phyloP scores from a whole-genome alignment of 345 rosid genomes.

The Populus alba region DNA sequence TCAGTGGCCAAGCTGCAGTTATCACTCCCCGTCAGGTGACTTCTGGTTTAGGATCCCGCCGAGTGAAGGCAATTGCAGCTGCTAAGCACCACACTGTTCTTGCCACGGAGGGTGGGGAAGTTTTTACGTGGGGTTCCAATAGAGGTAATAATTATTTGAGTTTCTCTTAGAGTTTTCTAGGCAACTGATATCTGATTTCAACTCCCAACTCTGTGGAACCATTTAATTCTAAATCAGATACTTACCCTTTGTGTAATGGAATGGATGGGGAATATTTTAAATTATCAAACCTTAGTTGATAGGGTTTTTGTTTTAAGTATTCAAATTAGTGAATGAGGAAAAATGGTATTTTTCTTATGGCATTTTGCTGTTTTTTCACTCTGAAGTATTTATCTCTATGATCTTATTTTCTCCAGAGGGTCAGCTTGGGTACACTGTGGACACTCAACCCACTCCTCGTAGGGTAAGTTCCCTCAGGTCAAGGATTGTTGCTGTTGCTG shows the following conservation, averaged over 20 bases:
- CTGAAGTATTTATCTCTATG: conserved; percentile 18
- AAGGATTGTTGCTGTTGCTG: conserved; percentile 84
- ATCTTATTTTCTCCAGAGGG: conserved; percentile 66
- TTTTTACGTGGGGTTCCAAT: conserved; percentile 97
- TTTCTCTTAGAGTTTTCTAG: not conserved
- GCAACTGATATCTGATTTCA: conserved; percentile 4
- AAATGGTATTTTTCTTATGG: not conserved
- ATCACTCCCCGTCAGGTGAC: conserved; percentile 94
- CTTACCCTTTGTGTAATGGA: not conserved
- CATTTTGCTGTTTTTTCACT: conserved; percentile 1
- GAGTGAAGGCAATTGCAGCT: conserved; percentile 91
- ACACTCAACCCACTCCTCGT: conserved; percentile 95
- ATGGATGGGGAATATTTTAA: not conserved
- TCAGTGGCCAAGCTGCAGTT: conserved; percentile 98
- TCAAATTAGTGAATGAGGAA: conserved; percentile 9
- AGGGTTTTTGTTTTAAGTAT: conserved; percentile 7
- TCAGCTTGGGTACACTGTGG: conserved; percentile 95
- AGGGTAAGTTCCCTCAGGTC: conserved; percentile 75
- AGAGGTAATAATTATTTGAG: conserved; percentile 55
- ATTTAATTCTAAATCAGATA: not conserved
- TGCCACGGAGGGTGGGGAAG: conserved; percentile 87
- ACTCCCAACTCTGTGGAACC: not conserved
- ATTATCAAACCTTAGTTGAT: not conserved
- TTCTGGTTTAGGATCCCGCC: conserved; percentile 75
- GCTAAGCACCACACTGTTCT: conserved; percentile 97